Base-by-base conservation (phyloP, 1,284 basidiomycete genomes). In the Tilletia setariae region DNA sequence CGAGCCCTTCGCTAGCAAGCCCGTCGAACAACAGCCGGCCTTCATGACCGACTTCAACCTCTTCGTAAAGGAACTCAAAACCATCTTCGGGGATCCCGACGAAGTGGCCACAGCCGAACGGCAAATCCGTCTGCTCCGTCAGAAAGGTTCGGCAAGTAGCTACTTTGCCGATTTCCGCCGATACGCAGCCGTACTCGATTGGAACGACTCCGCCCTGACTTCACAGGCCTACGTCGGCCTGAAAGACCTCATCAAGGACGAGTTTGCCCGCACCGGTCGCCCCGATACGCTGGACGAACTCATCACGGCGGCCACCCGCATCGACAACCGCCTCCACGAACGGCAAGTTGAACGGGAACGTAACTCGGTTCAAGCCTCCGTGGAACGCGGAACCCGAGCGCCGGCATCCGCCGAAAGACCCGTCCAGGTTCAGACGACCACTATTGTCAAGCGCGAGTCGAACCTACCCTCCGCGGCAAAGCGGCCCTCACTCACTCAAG, bases 151-250 rank as follows among this genome's bases (percentile, higher is more conserved):
- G 4, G 61, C 61, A 3, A 56, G 53, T 28, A 23, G n/a, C 25
- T 43, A 63, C 35, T 40, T 43, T 40, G 61, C 61, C 61, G 61
- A 63, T 40, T 63, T 63, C 32, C 61, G 61, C 6, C 30, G 61
- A 4, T 32, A 28, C 19, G 61, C 61, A 7, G 61, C 40, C 11
- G 61, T 63, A 15, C 30, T 43, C 1, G 61, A 43, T n/a, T 63
- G 61, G 61, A 63, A 63, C 61, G 61, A 63, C 19, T 19, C n/a
- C n/a, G n/a, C n/a, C n/a, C n/a, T n/a, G n/a, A n/a, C n/a, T n/a
- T n/a, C n/a, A n/a, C n/a, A n/a, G 32, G 30, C 40, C 35, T 63
- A 63, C 30, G 23, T 11, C 16, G 61, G 61, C 32, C 61, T 63
- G 32, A 63, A 63, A 2, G 61, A 63, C 15, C 6, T 15, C 6